Evolutionary conservation across 2,329 filamentous ascomycete species (phyloP).

Genomic region (Fusarium sp.): DNA sequence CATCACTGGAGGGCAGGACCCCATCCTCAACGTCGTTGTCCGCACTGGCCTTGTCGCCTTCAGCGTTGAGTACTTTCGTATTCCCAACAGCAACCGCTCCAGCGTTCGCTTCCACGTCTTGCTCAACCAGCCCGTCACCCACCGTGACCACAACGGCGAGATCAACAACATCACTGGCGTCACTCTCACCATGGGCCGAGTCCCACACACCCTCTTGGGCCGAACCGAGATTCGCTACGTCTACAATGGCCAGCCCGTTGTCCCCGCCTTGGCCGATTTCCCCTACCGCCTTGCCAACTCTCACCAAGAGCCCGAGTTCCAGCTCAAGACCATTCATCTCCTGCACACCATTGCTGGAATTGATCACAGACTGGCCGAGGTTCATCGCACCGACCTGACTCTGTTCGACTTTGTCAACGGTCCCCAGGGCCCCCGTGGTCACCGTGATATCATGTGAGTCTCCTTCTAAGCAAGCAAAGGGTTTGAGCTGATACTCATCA

Average conservation of each 20-base stretch:
- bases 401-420: conserved; percentile 14
- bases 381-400: conserved; percentile 5
- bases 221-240: no score
- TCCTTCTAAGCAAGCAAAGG: rapidly evolving
- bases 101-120: conserved; percentile 9
- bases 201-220: no score
- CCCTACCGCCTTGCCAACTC: no score
- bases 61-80: conserved; percentile 10
- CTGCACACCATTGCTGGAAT: no score
- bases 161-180: no score
- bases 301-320: no score
- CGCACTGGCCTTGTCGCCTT: conserved; percentile 12
- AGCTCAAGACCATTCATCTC: no score
- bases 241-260: no score
- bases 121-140: neutral
- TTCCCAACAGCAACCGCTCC: neutral
- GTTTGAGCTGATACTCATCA: neutral
- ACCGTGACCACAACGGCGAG: neutral
- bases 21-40: neutral
- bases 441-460: conserved; percentile 27
- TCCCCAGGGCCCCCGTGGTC: neutral
- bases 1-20: neutral
- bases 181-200: no score
- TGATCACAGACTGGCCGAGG: conserved; percentile 24
- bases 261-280: no score